Conservation (phyloP, 176 grass and related monocot species). For the Lolium perenne region DNA sequence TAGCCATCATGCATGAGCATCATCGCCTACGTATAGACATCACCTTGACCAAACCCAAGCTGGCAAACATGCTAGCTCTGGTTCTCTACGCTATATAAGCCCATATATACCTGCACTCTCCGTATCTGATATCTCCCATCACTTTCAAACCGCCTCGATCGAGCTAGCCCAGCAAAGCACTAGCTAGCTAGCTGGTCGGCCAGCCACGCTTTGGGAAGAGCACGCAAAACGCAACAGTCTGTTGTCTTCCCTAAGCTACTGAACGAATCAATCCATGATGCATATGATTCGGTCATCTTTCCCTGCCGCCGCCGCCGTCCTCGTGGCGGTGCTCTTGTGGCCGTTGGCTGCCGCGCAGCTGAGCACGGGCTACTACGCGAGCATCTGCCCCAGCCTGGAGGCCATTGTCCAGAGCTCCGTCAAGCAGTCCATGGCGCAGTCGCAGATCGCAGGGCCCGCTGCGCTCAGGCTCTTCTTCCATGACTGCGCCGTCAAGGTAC, state of each 20-base stretch:
- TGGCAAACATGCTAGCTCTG: background rate
- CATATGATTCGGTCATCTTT: background rate
- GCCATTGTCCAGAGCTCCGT: conserved; percentile 53
- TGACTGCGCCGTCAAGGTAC: conserved; percentile 66
- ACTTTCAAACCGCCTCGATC: background rate
- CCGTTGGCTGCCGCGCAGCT: conserved; percentile 14
- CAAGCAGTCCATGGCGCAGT: conserved; percentile 41
- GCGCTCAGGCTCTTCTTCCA: conserved; percentile 78
- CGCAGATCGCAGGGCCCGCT: conserved; percentile 46
- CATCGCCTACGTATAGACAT: background rate
- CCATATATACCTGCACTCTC: background rate
- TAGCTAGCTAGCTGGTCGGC: conserved; percentile 12
- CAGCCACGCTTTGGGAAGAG: conserved; percentile 31
- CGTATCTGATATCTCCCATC: background rate
- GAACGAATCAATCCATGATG: conserved; percentile 28
- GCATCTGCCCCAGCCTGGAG: conserved; percentile 62
- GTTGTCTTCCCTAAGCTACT: background rate
- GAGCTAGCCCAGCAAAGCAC: background rate
- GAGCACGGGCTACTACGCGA: conserved; percentile 53
- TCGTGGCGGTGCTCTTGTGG: background rate
- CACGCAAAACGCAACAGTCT: conserved; percentile 39
- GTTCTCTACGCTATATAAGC: background rate
- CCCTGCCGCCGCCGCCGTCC: background rate
- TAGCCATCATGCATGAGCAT: background rate
- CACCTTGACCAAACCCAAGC: background rate